Base-by-base conservation (phyloP, 352 stramenopile genomes). In the Phytophthora tubulina region DNA sequence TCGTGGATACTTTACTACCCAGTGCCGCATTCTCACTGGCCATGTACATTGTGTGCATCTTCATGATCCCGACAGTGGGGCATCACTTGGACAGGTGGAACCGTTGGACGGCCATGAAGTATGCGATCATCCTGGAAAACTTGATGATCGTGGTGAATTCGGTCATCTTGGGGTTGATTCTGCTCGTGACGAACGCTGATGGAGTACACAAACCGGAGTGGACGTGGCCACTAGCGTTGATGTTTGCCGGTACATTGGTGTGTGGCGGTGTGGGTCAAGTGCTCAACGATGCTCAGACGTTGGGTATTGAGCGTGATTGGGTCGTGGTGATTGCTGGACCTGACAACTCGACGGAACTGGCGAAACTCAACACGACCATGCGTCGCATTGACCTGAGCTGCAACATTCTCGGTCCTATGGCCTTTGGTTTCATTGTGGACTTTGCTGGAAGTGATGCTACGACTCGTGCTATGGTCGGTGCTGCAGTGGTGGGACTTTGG, bases 271-370 rank as follows among this genome's bases (percentile, higher is more conserved):
- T 92, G 31, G 88, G 88, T 5, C 86, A 94, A 57, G 76, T 95
- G 31, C 81, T 93, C 4, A 94, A 91, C 52, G 82, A 92, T 39
- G 86, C 87, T 10, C 82, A 93, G 67, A 94, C 88, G 6, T 60
- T 95, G 6, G 89, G 84, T 3, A 80, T 97, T 35, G 88, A 97
- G 60, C 86, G 89, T 31, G 90, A 97, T 63, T 97, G 90, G 90
- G 88, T 96, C 21, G 89, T 96, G n/a, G 87, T 96, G 1, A 81
- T 96, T 30, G 73, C 88, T 5, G 78, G 75, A 1, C 68, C 73
- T 2, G 67, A 89, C 27, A 75, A 92, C 41, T 85, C 80, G 0
- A 60, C 67, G 3, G 61, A 46, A n/a, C 76, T 97, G 3, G 85
- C 81, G 2, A 63, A 82, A 10, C 60, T 94, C 7, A 97, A 97